Evolutionary conservation across 225 moss, liverwort and hornwort species (phyloP), one percentile per base, ranked within the genome.

Genomic region (Ulota crispa): DNA sequence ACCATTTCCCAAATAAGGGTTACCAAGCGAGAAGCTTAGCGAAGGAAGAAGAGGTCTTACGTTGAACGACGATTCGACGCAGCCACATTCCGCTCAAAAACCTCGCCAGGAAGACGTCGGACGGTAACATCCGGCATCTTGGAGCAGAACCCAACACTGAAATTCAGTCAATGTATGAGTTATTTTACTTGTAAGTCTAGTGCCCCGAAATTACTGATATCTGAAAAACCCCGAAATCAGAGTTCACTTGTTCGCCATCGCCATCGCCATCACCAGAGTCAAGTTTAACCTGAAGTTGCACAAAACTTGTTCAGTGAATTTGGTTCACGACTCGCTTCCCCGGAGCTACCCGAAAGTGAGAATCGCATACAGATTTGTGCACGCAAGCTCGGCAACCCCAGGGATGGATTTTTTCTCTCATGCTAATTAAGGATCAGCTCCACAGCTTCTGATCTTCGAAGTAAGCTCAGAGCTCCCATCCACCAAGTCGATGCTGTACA

Each of bases 251-350:
- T 1, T 78, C 19, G 36, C 34, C 64, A 65, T 50, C 28, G 60
- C 36, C 55, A 55, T 36, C 20, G 9, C 7, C 56, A 52, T 72
- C 26, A 39, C 73, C 80, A 45, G 10, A 20, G 68, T 30, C 47
- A 47, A 68, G 20, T 20, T 37, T 18, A 18, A 64, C 41, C 34
- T 65, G 16, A 3, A 77, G 47, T n/a, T 50, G 36, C 39, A 9
- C 7, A 2, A 63, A 53, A 28, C 53, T 37, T 31, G 53, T 12
- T 77, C 70, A 79, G 19, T 74, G 84, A 19, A 79, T 75, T 41
- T 62, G 30, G 26, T n/a, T 75, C 47, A 73, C 83, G 4, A 57
- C 50, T 53, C 70, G 77, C 63, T 41, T 77, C 82, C 52, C 77
- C 2, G 19, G 19, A 7, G 53, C 39, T 69, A 42, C 20, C 23